Evolutionary conservation across 202 grass and related monocot genomes (phyloP), one percentile per base, ranked within the genome.

Genomic region (Bolboschoenoplectus hybrid): DNA sequence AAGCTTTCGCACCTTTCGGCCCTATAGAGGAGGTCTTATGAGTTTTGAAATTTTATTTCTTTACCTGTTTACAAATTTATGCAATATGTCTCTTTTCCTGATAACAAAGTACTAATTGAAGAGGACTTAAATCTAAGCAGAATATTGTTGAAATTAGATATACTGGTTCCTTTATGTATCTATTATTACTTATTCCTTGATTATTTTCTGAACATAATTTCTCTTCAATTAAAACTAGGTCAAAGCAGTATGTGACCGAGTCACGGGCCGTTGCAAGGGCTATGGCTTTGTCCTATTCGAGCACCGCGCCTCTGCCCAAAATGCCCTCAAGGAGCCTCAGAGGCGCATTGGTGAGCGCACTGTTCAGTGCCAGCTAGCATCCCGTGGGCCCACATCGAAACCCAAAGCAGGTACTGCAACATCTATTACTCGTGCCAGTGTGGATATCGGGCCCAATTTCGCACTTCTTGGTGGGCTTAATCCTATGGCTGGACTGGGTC

Each of bases 231-330:
- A 38, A 67, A 36, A 67, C 7, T 68, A 84, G 81, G 81, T 84
- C 80, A 90, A 89, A 64, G 87, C 77, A 47, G 88, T 94, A 9
- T 72, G 71, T 43, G 90, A 94, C 71, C 81, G 89, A 44, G 79
- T 72, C 85, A 90, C 89, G 0, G 88, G 91, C n/a, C 86, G 69
- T 40, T 91, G 89, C 68, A 88, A 90, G 9, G 92, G 89, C 8
- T 97, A 91, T 36, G 94, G 95, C 39, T 94, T 97, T 78, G 88
- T 94, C 73, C 90, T 88, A 16, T 92, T 89, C 64, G 65, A 87
- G 82, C 75, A 84, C 12, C 84, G 89, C 52, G 78, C 88, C n/a
- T 88, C 86, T 4, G 73, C 82, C 71, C 85, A 81, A 69, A 76
- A 85, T 63, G 90, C 87, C n/a, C 86, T 94, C 70, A 67, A 74